Evolutionary conservation across 2,329 filamentous ascomycete genomes (phyloP).

Genomic region (Aspergillus fischeri): DNA sequence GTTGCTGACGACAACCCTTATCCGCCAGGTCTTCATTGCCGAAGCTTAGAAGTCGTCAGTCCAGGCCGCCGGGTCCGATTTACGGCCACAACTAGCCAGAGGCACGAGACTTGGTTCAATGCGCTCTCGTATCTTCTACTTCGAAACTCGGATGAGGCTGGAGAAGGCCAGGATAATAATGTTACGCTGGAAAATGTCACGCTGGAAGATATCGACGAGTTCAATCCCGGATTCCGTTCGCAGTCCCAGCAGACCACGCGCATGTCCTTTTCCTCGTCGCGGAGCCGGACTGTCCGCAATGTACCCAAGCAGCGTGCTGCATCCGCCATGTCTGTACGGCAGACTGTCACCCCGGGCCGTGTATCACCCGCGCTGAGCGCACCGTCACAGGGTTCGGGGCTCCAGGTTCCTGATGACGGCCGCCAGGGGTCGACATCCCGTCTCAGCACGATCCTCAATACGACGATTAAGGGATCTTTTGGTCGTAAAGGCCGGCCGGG

Average conservation of each 20-base stretch:
- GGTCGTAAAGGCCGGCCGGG: conserved; percentile 42
- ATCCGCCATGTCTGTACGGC: conserved; percentile 36
- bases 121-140: conserved; percentile 88
- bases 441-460: conserved; percentile 46
- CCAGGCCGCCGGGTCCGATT: conserved; percentile 88
- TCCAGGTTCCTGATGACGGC: conserved; percentile 32
- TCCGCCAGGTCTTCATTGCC: conserved; percentile 88
- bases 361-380: conserved; percentile 34
- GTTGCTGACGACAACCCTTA: conserved; percentile 92
- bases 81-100: conserved; percentile 86
- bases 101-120: conserved; percentile 99
- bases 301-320: conserved; percentile 53
- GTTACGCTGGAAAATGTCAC: conserved; percentile 61
- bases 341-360: conserved; percentile 33
- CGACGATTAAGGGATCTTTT: conserved; percentile 48
- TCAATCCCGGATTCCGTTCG: conserved; percentile 66
- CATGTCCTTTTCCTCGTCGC: conserved; percentile 72
- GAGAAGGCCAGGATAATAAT: conserved; percentile 54
- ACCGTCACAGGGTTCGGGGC: conserved; percentile 28
- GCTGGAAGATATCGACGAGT: conserved; percentile 65
- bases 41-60: conserved; percentile 86
- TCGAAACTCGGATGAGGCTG: conserved; percentile 58
- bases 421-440: conserved; percentile 45
- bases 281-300: conserved; percentile 66
- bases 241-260: conserved; percentile 52